Evolutionary conservation across 208 protist species (phyloP).

Genomic region (Naegleria lovaniensis): DNA sequence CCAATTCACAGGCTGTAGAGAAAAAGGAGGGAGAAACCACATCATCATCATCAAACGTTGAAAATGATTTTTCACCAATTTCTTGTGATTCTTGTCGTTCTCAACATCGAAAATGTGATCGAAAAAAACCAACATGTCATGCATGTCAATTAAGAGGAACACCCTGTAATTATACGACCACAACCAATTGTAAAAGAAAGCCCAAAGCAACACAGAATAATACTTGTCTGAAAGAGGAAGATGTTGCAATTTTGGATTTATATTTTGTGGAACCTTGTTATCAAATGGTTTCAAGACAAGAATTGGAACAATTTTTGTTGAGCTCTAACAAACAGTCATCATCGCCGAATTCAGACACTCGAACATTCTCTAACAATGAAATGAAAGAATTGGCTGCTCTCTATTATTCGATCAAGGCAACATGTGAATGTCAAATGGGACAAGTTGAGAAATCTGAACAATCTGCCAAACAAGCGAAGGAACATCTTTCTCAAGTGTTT

Average conservation of each 20-base stretch:
- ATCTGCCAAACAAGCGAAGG: background rate
- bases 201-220: background rate
- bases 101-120: background rate
- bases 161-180: background rate
- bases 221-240: background rate
- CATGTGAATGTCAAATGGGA: background rate
- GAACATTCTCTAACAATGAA: background rate
- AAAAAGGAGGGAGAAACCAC: no score
- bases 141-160: background rate
- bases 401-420: background rate
- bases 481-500: background rate
- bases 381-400: background rate
- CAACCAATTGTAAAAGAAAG: background rate
- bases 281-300: background rate
- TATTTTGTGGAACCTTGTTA: background rate
- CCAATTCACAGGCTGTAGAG: no score
- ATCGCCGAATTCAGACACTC: no score
- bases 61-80: background rate
- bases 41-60: background rate
- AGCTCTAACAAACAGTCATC: no score
- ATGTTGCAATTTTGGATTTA: background rate
- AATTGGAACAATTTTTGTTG: background rate
- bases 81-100: background rate
- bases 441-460: background rate
- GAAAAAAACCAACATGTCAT: background rate